These are phyloP conservation scores for Venturia effusa DNA, from an alignment of 2,329 filamentous ascomycete genomes.

Conservation along the genomic window DNA sequence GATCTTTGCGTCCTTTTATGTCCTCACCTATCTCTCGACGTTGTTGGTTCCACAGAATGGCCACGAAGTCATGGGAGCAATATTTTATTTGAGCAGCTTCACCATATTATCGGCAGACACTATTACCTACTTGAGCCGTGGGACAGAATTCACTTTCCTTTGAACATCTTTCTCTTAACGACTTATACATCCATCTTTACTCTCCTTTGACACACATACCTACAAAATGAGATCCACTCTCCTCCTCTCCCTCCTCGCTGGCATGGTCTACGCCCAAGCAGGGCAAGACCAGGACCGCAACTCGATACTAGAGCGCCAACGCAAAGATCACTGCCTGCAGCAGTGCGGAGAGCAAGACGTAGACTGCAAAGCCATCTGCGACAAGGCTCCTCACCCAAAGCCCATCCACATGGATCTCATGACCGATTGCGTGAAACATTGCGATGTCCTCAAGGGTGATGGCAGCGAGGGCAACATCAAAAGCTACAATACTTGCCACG, in stretches of 20 bases:
- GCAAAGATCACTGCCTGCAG: constrained; percentile 18
- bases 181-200: background rate
- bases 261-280: background rate
- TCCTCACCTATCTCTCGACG: background rate
- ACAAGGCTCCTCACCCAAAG: constrained; percentile 41
- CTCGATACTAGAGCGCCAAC: background rate
- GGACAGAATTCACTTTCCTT: background rate
- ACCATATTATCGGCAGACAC: background rate
- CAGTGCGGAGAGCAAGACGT: constrained; percentile 37
- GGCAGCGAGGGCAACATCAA: constrained; percentile 35
- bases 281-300: background rate
- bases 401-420: constrained; percentile 39
- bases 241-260: background rate
- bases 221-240: background rate
- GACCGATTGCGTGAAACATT: constrained; percentile 40
- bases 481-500: constrained; percentile 37
- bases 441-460: constrained; percentile 37
- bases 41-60: background rate
- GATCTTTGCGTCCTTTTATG: background rate
- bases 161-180: background rate
- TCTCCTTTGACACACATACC: background rate
- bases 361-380: constrained; percentile 42
- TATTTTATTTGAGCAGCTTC: background rate
- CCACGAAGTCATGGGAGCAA: background rate
- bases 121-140: background rate